Evolutionary conservation across 768 basidiomycete genomes (phyloP).

Genomic region (Clavulina sp.): DNA sequence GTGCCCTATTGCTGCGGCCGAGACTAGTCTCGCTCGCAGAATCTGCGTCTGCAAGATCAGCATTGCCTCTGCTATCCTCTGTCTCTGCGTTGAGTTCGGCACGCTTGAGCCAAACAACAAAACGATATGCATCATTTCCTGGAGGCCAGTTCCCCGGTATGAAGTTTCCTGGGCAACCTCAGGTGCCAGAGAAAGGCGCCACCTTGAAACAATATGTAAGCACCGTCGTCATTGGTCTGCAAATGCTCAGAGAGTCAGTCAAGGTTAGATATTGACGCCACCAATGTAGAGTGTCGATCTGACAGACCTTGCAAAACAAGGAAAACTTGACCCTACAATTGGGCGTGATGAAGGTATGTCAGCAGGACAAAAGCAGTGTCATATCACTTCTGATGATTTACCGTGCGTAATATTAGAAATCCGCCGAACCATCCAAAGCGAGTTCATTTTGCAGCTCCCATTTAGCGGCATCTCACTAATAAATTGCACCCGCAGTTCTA

Average conservation of each 20-base stretch:
- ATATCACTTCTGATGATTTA: background rate
- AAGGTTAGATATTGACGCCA: background rate
- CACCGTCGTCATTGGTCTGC: constrained; percentile 6
- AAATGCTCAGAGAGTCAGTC: background rate
- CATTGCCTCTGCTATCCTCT: too few species aligned
- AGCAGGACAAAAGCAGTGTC: background rate
- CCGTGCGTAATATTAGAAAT: constrained; percentile 37
- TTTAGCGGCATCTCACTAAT: background rate
- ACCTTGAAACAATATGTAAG: constrained; percentile 64
- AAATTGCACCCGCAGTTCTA: constrained; percentile 32
- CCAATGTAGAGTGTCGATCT: constrained; percentile 54
- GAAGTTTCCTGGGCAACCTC: constrained; percentile 4
- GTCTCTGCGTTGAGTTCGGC: too few species aligned
- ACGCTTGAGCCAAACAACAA: too few species aligned
- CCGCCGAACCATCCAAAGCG: constrained; percentile 72
- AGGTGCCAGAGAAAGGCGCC: constrained; percentile 45
- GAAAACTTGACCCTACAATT: constrained; percentile 82
- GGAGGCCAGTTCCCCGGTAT: constrained; percentile 9
- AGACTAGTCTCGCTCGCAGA: too few species aligned
- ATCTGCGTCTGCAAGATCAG: too few species aligned
- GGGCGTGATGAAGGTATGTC: constrained; percentile 63
- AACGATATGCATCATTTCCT: constrained; percentile 6
- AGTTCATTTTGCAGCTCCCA: background rate
- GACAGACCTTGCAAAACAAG: constrained; percentile 64
- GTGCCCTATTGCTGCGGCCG: too few species aligned